phyloP scores from a whole-genome alignment of 805 yeast species.

The Yarrowia sp. region DNA sequence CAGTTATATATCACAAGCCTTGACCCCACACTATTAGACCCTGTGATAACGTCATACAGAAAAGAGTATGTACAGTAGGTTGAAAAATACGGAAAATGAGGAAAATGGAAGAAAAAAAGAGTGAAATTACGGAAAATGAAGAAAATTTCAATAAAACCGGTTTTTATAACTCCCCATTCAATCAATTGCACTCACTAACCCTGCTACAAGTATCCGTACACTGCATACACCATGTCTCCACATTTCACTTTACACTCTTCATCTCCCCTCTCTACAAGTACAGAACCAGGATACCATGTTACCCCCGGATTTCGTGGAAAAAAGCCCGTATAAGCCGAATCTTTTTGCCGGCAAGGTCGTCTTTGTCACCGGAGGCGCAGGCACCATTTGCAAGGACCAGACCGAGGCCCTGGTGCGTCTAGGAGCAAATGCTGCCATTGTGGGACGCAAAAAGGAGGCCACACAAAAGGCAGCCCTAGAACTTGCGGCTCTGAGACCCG shows the following conservation, averaged over 20 bases:
- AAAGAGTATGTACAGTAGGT: not conserved
- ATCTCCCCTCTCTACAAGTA: no score
- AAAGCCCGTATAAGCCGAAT: constrained; percentile 57
- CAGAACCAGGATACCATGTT: not conserved
- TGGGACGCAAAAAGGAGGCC: constrained; percentile 76
- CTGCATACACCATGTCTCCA: not conserved
- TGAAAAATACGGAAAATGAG: no score
- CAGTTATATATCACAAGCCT: no score
- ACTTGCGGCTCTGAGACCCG: constrained; percentile 60
- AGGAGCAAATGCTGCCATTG: constrained; percentile 86
- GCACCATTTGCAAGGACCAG: constrained; percentile 89
- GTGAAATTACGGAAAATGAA: no score
- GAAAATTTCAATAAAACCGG: no score
- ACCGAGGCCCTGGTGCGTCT: constrained; percentile 80
- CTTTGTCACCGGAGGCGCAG: constrained; percentile 95
- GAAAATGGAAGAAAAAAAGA: no score
- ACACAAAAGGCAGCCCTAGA: constrained; percentile 73
- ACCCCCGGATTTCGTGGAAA: constrained; percentile 34
- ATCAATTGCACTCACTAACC: no score
- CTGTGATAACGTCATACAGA: not conserved
- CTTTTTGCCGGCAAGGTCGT: constrained; percentile 84
- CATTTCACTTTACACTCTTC: not conserved
- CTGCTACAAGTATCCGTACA: no score
- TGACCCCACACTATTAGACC: not conserved
- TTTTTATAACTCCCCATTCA: no score